Evolutionary conservation across 306 rosid genomes (phyloP), one percentile per base, ranked within the genome.

Genomic region (Vachellia pachyceras): DNA sequence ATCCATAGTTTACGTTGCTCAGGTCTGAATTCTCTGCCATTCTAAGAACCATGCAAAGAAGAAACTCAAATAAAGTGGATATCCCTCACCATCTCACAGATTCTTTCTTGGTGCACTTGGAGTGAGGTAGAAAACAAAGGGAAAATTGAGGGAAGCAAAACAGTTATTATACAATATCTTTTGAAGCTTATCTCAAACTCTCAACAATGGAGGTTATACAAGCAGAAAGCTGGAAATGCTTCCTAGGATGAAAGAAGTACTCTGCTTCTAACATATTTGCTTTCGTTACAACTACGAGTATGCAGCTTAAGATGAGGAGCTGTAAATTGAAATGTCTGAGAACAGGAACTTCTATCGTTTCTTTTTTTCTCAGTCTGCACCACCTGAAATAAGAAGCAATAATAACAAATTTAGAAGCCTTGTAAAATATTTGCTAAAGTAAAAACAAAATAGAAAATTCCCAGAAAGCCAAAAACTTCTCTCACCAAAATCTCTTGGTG

Each of bases 401-500:
- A 76, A 57, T 20, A 69, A 54, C 13, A 46, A 10, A 41, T 52
- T 64, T 72, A 54, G 11, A 7, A 54, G 22, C 25, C 23, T 52
- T 54, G 11, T 54, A 49, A 82, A 75, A 77, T 22, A 14, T 49
- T 8, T 17, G 52, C 17, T 60, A 20, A 41, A 33, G n/a, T 44
- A 0, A 18, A 54, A 52, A n/a, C n/a, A n/a, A 17, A 17, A 2
- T 3, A 54, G 60, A 54, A n/a, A 54, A 54, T 1, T 54, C 60
- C 9, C 22, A 6, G 25, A 49, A 49, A 54, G 60, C 23, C 3
- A n/a, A 54, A 18, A 4, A 3, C 7, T 18, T 52, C 7, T n/a
- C 60, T 77, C 78, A 94, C 98, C 92, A 35, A 54, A 90, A 70
- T 77, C 77, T 84, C 81, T 92, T 65, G 94, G 91, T 42, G 90